Conservation (phyloP, 148 eudicot species). For the Diospyros kaki region DNA sequence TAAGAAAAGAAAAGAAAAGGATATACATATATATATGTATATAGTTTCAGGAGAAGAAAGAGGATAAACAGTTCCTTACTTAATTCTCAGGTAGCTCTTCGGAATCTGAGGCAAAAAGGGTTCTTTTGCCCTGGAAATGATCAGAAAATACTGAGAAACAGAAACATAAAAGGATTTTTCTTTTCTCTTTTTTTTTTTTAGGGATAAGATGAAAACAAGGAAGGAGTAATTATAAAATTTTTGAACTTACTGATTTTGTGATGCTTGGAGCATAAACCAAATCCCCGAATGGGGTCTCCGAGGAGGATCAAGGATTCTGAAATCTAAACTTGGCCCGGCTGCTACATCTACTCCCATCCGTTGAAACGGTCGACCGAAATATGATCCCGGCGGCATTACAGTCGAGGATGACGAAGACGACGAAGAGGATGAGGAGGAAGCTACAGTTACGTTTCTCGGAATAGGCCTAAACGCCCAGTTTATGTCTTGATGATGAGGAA, state of each 20-base stretch:
- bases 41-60: not conserved
- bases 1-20: not conserved
- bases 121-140: slow-evolving; percentile 49
- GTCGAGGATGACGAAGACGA: slow-evolving; percentile 11
- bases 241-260: slow-evolving; percentile 54
- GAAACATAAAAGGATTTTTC: not conserved
- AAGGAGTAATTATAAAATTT: not conserved
- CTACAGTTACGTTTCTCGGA: slow-evolving; percentile 17
- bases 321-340: slow-evolving; percentile 30
- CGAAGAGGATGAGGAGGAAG: slow-evolving; percentile 17
- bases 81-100: slow-evolving; percentile 77
- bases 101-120: slow-evolving; percentile 79
- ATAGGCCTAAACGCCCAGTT: slow-evolving; percentile 27
- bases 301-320: slow-evolving; percentile 57
- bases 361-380: slow-evolving; percentile 15
- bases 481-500: slow-evolving; percentile 17
- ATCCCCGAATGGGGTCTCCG: slow-evolving; percentile 66
- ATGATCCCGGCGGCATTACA: slow-evolving; percentile 19
- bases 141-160: not conserved
- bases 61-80: slow-evolving; percentile 30
- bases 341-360: slow-evolving; percentile 16
- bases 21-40: not conserved
- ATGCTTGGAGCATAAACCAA: slow-evolving; percentile 80
- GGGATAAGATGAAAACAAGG: not conserved
- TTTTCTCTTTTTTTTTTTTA: not conserved